Conservation (phyloP, 805 yeast genomes). For the Hanseniaspora occidentalis region DNA sequence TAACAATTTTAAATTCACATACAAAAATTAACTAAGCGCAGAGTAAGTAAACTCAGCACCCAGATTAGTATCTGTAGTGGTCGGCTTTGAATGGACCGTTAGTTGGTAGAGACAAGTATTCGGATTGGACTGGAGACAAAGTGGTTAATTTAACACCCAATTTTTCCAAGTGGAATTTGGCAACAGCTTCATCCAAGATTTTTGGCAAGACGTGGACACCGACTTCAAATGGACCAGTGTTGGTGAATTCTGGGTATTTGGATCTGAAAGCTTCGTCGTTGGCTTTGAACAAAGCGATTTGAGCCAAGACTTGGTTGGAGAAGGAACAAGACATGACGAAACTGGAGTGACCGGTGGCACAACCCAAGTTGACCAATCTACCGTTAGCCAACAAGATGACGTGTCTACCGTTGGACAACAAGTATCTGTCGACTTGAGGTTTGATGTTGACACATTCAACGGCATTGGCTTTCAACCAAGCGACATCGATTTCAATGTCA, state of each 20-base stretch:
- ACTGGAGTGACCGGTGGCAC: constrained; percentile 99
- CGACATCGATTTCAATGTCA: constrained; percentile 98
- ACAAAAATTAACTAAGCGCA: no score
- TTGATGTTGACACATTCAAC: constrained; percentile 90
- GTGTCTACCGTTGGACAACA: constrained; percentile 82
- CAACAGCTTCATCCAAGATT: constrained; percentile 97
- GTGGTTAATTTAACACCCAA: constrained; percentile 79
- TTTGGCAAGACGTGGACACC: constrained; percentile 97
- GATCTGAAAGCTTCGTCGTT: constrained; percentile 67
- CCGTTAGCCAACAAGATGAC: constrained; percentile 95
- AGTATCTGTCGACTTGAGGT: constrained; percentile 98
- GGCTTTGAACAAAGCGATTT: constrained; percentile 92
- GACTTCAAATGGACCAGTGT: constrained; percentile 78
- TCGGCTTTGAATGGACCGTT: constrained; percentile 98
- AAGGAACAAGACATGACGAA: constrained; percentile 99
- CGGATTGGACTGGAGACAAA: constrained; percentile 73
- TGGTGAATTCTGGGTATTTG: constrained; percentile 77
- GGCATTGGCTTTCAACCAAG: constrained; percentile 95
- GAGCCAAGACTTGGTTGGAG: constrained; percentile 99
- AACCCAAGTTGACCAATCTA: constrained; percentile 97
- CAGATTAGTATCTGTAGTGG: constrained; percentile 85
- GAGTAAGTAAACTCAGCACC: no score
- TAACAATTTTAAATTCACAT: no score
- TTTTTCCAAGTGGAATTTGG: constrained; percentile 90
- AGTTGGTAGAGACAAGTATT: constrained; percentile 81